Base-by-base conservation (phyloP, 2,329 filamentous ascomycete species). In the Zalaria sp. region DNA sequence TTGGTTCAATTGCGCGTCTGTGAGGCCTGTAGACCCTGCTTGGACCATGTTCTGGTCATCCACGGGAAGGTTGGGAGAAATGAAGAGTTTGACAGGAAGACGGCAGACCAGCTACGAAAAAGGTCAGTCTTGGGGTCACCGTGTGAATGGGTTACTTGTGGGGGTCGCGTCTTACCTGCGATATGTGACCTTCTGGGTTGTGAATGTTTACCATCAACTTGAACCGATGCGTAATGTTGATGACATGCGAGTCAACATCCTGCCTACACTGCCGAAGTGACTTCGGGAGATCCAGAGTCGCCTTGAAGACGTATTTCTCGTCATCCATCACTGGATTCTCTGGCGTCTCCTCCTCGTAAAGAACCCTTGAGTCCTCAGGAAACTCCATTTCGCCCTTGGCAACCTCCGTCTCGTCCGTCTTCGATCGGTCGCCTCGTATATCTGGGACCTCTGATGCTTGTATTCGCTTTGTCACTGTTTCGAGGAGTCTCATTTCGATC, bases 171-270 rank as follows among this genome's bases (percentile, higher is more conserved):
- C 29, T 38, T 26, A 41, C 43, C 72, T 96, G 89, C 43, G 88
- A 95, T 42, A 88, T 73, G 57, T 96, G 91, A 0, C 88, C 89
- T 57, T 98, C 91, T 0, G 91, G 89, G 53, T 98, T 96, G 61
- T 87, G 82, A 34, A 98, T 73, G 37, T 89, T 85, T 46, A 96
- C 81, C 39, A 85, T 86, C 55, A 96, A 73, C 65, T 89, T 89
- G 51, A 96, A 73, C 64, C 93, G 93, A 62, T 98, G 91, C 43
- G 85, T 75, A 40, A 96, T 75, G 61, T 91, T 94, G 65, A 98
- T 93, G 39, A 85, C 84, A 52, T 85, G 79, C 25, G 81, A 79
- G 53, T 93, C 86, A 37, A 91, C 79, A 54, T 94, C 88, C 60
- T 98, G 91, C 39, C 94, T 68, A 63, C 89, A 95, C 50, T 77